These are phyloP conservation scores for Coemansia sp. DNA, from an alignment of 192 early-diverging fungal genomes.

Conservation along the genomic window DNA sequence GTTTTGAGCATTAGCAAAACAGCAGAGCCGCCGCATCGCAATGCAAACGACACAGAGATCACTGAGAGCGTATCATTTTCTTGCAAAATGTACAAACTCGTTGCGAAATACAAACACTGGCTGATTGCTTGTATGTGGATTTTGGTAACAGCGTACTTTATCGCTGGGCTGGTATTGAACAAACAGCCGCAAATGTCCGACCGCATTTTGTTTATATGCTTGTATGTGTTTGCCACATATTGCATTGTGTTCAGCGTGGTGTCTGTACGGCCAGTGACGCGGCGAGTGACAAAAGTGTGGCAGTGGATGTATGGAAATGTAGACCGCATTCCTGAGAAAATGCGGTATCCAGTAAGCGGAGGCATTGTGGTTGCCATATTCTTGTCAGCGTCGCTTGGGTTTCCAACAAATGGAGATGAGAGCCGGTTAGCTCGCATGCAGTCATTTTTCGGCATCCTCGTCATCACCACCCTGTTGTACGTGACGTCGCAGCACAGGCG, in stretches of 20 bases:
- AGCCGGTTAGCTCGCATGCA: conserved; percentile 73
- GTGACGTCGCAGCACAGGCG: conserved; percentile 63
- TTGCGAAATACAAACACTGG: neutral
- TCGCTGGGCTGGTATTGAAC: conserved; percentile 59
- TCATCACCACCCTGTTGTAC: conserved; percentile 56
- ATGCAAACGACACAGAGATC: too few species aligned
- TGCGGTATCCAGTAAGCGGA: conserved; percentile 57
- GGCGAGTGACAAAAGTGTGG: conserved; percentile 4
- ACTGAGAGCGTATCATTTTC: too few species aligned
- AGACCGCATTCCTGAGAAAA: conserved; percentile 18
- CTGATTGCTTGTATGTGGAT: conserved; percentile 53
- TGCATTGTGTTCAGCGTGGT: conserved; percentile 52
- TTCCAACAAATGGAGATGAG: conserved; percentile 39
- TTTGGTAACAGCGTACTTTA: conserved; percentile 61
- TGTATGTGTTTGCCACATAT: conserved; percentile 56
- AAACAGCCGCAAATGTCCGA: conserved; percentile 52
- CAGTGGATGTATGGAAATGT: neutral
- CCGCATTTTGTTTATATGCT: conserved; percentile 49
- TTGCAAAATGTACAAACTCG: neutral
- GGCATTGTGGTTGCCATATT: conserved; percentile 58
- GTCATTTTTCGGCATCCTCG: conserved; percentile 67
- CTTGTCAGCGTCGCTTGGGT: conserved; percentile 44
- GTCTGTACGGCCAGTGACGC: conserved; percentile 27
- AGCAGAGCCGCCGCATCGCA: too few species aligned
- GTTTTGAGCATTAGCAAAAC: too few species aligned